phyloP scores from a whole-genome alignment of 441 rosid species.

The Pelargonium citronellum region DNA sequence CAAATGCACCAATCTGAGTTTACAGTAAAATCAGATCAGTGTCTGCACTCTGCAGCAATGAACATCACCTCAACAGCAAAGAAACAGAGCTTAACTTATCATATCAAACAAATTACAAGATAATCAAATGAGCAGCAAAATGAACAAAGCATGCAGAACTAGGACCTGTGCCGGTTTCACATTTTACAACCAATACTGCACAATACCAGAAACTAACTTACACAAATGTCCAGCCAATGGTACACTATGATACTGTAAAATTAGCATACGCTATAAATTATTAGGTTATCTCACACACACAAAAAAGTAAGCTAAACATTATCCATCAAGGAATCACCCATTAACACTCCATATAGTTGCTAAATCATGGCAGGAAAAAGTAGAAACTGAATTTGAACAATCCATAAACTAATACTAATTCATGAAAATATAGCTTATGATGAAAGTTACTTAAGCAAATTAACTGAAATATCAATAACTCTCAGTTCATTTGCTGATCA shows the following conservation, averaged over 20 bases:
- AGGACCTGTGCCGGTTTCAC: not conserved
- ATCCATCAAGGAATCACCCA: no score
- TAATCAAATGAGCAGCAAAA: not conserved
- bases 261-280: not conserved
- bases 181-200: not conserved
- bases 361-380: no score
- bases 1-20: not conserved
- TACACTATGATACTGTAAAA: no score
- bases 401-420: no score
- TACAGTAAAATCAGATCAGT: not conserved
- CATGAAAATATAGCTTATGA: no score
- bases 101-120: conserved; percentile 2
- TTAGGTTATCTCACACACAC: no score
- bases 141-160: not conserved
- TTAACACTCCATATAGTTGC: no score
- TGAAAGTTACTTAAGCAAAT: no score
- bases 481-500: no score
- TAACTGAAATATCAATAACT: no score
- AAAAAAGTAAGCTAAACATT: no score
- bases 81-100: not conserved
- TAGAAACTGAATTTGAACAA: no score
- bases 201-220: not conserved
- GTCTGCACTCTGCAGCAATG: not conserved
- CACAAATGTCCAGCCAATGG: not conserved
- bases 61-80: not conserved